Conservation (phyloP, 768 basidiomycete species). For the Suillus subluteus region DNA sequence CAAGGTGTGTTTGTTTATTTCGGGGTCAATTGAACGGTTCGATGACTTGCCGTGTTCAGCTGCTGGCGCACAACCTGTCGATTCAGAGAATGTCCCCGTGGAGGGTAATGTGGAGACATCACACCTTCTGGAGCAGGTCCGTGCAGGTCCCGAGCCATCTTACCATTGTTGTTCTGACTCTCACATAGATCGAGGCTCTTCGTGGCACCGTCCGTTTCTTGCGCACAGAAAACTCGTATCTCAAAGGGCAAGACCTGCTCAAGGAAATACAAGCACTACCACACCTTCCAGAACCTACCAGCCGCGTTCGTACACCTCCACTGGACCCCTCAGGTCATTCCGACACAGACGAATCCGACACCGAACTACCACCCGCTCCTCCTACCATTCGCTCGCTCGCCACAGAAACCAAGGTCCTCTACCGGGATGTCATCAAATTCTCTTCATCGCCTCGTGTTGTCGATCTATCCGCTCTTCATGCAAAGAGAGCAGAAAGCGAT, state of each 20-base stretch:
- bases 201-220: slow-evolving; percentile 90
- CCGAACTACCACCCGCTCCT: slow-evolving; percentile 48
- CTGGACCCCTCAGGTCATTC: slow-evolving; percentile 66
- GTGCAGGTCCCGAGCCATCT: slow-evolving; percentile 13
- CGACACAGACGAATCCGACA: slow-evolving; percentile 66
- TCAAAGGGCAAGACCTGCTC: slow-evolving; percentile 91
- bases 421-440: slow-evolving; percentile 86
- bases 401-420: slow-evolving; percentile 84
- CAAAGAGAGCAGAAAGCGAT: slow-evolving; percentile 52
- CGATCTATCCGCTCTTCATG: slow-evolving; percentile 70
- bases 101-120: slow-evolving; percentile 89
- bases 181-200: slow-evolving; percentile 81
- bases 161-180: slow-evolving; percentile 15
- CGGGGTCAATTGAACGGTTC: neutral
- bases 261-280: slow-evolving; percentile 79
- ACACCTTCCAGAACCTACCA: slow-evolving; percentile 53
- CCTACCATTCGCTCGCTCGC: slow-evolving; percentile 67
- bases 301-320: slow-evolving; percentile 63
- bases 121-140: slow-evolving; percentile 85
- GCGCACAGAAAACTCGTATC: slow-evolving; percentile 90
- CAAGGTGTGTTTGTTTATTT: slow-evolving; percentile 53
- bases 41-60: slow-evolving; percentile 28
- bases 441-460: slow-evolving; percentile 85
- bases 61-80: slow-evolving; percentile 52
- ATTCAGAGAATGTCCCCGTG: slow-evolving; percentile 64